A percentile compares a stretch with the other conserved stretches of the same genome.
These are phyloP conservation scores for Acidomyces sp. DNA, from an alignment of 495 filamentous ascomycete genomes.

Conservation along the genomic window DNA sequence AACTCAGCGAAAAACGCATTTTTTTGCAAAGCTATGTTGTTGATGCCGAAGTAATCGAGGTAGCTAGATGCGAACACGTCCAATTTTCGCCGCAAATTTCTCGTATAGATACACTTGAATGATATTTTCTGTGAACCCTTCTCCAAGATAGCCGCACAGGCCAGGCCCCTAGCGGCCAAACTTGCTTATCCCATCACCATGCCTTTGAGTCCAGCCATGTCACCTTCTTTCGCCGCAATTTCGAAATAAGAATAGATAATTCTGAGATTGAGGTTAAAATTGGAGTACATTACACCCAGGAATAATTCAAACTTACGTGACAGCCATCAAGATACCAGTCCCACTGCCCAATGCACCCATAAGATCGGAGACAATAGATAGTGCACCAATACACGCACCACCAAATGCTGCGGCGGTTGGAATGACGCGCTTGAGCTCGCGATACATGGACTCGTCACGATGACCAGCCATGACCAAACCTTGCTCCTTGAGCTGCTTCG, in stretches of 20 bases:
- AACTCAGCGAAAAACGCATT: too few relatives aligned
- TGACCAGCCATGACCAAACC: constrained; percentile 99
- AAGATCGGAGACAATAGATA: constrained; percentile 90
- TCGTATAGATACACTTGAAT: too few relatives aligned
- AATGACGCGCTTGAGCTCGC: constrained; percentile 97
- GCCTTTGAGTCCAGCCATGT: constrained; percentile 81
- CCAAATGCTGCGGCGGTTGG: constrained; percentile 97
- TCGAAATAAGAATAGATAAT: constrained; percentile 99
- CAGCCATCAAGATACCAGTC: constrained; percentile 94
- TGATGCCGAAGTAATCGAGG: too few relatives aligned
- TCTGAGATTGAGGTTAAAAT: too few relatives aligned
- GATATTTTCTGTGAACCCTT: too few relatives aligned
- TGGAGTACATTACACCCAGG: too few relatives aligned
- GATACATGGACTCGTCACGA: constrained; percentile 99
- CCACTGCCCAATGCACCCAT: constrained; percentile 92
- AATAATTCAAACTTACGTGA: constrained; percentile 99
- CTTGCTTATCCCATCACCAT: constrained; percentile 50
- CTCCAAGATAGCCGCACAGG: too few relatives aligned
- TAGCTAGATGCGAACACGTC: too few relatives aligned
- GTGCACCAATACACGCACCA: constrained; percentile 95
- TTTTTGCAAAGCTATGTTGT: too few relatives aligned
- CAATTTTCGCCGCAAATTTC: too few relatives aligned
- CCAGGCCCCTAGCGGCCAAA: too few relatives aligned
- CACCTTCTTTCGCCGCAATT: constrained; percentile 96
- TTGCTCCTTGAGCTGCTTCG: constrained; percentile 99